Evolutionary conservation across 2,329 filamentous ascomycete genomes (phyloP).

Genomic region (Bipolaris bicolor): DNA sequence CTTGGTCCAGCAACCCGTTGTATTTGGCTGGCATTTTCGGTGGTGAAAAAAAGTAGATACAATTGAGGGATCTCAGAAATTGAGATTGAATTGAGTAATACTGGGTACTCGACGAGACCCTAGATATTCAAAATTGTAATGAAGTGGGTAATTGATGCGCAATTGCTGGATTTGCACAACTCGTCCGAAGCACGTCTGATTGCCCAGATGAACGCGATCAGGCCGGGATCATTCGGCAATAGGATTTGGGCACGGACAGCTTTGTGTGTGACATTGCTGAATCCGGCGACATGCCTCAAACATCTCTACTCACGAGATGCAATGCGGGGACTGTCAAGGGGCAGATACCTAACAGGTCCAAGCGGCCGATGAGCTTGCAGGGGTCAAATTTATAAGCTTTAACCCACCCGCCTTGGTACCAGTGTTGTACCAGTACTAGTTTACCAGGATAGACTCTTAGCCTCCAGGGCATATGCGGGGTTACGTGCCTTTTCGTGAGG

Average conservation of each 20-base stretch:
- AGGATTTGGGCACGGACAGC: not conserved
- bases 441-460: slow-evolving; percentile 13
- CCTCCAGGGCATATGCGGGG: slow-evolving; percentile 16
- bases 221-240: not conserved
- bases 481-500: not conserved
- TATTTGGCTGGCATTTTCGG: slow-evolving; percentile 36
- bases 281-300: slow-evolving; percentile 8
- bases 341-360: slow-evolving; percentile 17
- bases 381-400: slow-evolving; percentile 30
- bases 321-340: slow-evolving; percentile 16
- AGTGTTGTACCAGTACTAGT: slow-evolving; percentile 19
- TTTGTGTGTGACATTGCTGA: not conserved
- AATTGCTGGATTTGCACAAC: not conserved
- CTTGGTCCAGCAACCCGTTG: slow-evolving; percentile 38
- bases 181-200: not conserved
- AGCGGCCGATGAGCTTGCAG: slow-evolving; percentile 22
- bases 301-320: slow-evolving; percentile 16
- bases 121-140: not conserved
- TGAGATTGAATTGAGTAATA: not conserved
- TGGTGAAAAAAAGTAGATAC: slow-evolving; percentile 1
- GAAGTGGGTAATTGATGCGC: not conserved
- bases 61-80: not conserved
- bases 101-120: not conserved
- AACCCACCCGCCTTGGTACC: slow-evolving; percentile 22
- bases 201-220: not conserved